Base-by-base conservation (phyloP, 441 rosid genomes). In the Dalechampia spathulata region DNA sequence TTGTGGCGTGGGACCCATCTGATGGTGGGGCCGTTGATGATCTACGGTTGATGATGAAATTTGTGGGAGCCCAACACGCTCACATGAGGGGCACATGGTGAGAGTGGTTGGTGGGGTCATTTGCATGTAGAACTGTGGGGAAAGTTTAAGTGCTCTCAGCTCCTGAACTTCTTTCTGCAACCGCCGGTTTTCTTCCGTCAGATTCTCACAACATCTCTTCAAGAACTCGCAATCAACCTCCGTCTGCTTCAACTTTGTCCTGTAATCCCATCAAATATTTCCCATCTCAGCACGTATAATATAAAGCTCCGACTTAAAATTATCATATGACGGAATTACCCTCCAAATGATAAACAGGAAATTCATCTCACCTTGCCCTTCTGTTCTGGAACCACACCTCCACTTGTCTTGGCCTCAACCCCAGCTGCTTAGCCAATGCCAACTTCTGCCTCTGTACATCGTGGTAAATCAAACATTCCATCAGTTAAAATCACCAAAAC, bases 301-400 rank as follows among this genome's bases (percentile, higher is more conserved):
- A 4, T 28, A 28, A n/a, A n/a, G n/a, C n/a, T n/a, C n/a, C n/a
- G n/a, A n/a, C n/a, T n/a, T 25, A 12, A 0, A 16, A 12, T 25
- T 4, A 4, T 0, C 0, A 26, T 11, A 11, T 49, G 7, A 19
- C 57, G 1, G 23, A 59, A 37, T 6, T 20, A 63, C 43, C 65
- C 46, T 56, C 5, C 2, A 63, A 3, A 42, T 22, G 12, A 48
- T 6, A 14, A 0, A 30, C 8, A 0, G 17, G 4, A 27, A 50
- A 37, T 51, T 2, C n/a, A n/a, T 44, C 84, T 74, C 55, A 89
- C 99, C 97, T 87, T 49, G 99, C 99, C 76, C 99, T 75, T 63
- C 99, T 72, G 83, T 93, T 93, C 67, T 93, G 99, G 71, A 93
- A 93, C 99, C 99, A 93, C 49, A 93, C 99, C 73, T 93, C 99